Base-by-base conservation (phyloP, 2,329 filamentous ascomycete species). In the Sarocladiaceae sp. region DNA sequence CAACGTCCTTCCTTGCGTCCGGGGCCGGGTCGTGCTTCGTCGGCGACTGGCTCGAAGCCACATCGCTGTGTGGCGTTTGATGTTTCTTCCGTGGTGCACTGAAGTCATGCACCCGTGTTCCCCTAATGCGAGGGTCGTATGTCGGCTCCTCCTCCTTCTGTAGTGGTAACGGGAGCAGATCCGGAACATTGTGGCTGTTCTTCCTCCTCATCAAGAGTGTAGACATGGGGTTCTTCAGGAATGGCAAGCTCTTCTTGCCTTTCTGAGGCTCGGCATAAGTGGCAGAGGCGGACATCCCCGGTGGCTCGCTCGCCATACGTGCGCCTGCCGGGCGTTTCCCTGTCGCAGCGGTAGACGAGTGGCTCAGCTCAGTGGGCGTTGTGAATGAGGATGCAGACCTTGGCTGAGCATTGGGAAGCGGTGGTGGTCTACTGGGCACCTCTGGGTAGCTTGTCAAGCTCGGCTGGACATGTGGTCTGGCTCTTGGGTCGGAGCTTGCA, bases 101-200 rank as follows among this genome's bases (percentile, higher is more conserved):
- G 53, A 82, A 84, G 58, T 80, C 81, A 56, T 85, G 82, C 41
- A 83, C 72, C 37, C 72, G 68, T 6, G 76, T 85, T 40, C 77
- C 82, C 54, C 71, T 72, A 50, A 85, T 85, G 9, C 78, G 70
- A 15, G 80, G 80, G 52, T 83, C 80, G 52, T 82, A 81, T 16
- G 62, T 59, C 4, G 70, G 68, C 51, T 73, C 72, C 12, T 70
- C 67, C 6, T 59, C 57, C 18, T 63, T 60, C 35, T 63, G 52
- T 21, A 70, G 52, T 0, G 72, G 65, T 18, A 72, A 53, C 1
- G 68, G 63, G 1, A 57, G 55, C 3, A 70, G 47, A 34, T 75
- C 72, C 1, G 69, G 63, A 1, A 63, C 59, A 42, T 66, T 68
- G 45, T 79, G 74, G 13, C 66, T 73, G 11, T 70, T 70, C 52